Evolutionary conservation across 1,284 basidiomycete species (phyloP), one percentile per base, ranked within the genome.

Genomic region (Rhodotorula sp.): DNA sequence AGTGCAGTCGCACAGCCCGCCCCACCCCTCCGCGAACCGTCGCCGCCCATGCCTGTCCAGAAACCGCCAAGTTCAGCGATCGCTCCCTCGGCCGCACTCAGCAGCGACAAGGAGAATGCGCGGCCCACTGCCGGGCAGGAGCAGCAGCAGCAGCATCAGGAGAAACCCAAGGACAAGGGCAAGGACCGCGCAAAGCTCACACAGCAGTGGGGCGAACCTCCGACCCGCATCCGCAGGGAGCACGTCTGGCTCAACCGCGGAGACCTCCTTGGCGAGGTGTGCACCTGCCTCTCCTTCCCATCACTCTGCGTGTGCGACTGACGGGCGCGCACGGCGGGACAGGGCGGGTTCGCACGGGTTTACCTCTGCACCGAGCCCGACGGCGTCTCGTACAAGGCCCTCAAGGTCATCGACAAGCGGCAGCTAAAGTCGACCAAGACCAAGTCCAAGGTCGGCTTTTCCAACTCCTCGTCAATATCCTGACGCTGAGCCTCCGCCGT

Each of bases 401-500:
- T 83, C 77, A 84, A 84, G 70, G 82, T 83, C 41, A 82, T 84
- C 61, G 78, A 79, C 61, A 83, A 84, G 75, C 79, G 81, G 67
- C 81, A 83, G 62, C 81, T 82, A 46, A 81, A 81, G 70, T 82
- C 81, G 64, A 81, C 81, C n/a, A 80, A 82, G 48, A 81, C 80
- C 22, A 83, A 83, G 73, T 71, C 77, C 51, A 81, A 79, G 65
- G 76, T 77, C 48, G 22, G 75, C 60, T 7, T 27, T 36, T 19
- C 27, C n/a, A 12, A 27, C n/a, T 39, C 13, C 36, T 27, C 50
- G 3, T 10, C 8, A 32, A 6, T 21, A 13, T 6, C 10, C 1
- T 21, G 27, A 2, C 19, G 9, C 19, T 41, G 51, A 54, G n/a
- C n/a, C n/a, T n/a, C n/a, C 53, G 37, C 32, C 39, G 12, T 17